Base-by-base conservation (phyloP, 192 early-diverging fungal genomes). In the Coemansia sp. region DNA sequence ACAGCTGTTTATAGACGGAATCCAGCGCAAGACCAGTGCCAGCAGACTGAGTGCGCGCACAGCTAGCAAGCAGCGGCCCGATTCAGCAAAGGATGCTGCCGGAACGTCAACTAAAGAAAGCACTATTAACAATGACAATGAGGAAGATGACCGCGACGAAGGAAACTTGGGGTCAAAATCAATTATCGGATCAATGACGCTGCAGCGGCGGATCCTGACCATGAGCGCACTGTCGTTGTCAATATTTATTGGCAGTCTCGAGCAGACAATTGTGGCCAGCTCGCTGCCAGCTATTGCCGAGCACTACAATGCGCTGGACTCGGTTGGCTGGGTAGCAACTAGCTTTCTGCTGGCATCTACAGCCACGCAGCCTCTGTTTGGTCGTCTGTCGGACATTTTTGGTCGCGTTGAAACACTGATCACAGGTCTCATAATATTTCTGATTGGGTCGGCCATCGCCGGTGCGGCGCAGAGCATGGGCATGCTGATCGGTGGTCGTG, bases 361-460 rank as follows among this genome's bases (percentile, higher is more conserved):
- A 0, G 87, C 92, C 6, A 78, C 92, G 66, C 86, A 91, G 66
- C 90, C 92, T 4, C 61, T 91, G 12, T 94, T 89, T 81, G 89
- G 90, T 47, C 87, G 86, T 61, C 67, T 92, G 15, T 86, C 89
- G 34, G 89, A 95, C 61, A 90, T 93, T 47, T 94, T 91, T 81
- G 95, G 89, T 18, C 85, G 85, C 56, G 80, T 83, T 58, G 55
- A 66, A 4, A 76, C 84, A 8, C 56, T 88, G 50, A 56, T 89
- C 0, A 71, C 83, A 40, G 82, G 83, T 12, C 67, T 76, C 36
- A 59, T 68, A 7, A 56, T 88, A 25, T 86, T 86, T 44, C 68
- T 84, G 8, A 48, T 79, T 15, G 83, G 84, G 21, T 84, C 82
- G 40, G 74, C 84, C 62, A 40, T 78, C n/a, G 71, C 79, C 59